Evolutionary conservation across 2,329 filamentous ascomycete genomes (phyloP), one percentile per base, ranked within the genome.

Genomic region (Cryphonectria parasitica): DNA sequence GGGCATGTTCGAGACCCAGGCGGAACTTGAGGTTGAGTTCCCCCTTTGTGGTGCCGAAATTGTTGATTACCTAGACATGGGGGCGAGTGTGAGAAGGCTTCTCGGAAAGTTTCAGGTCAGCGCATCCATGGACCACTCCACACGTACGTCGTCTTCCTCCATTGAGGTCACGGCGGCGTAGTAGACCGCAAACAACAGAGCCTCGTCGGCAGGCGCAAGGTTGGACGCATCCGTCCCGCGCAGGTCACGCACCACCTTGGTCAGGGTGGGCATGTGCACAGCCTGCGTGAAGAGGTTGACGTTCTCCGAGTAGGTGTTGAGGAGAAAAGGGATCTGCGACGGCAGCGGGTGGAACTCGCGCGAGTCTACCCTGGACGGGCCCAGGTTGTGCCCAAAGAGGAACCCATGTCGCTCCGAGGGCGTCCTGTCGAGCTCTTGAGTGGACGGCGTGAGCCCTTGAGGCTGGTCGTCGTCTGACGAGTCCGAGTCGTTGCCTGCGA

Each of bases 181-280:
- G 77, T 88, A 89, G 7, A 89, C 86, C 0, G 86, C 80, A 74
- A 89, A 88, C 76, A 88, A 77, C 60, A 89, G 75, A 1, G 87
- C 86, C 71, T 88, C 85, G 61, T 86, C 81, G 2, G 81, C 77
- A 1, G 83, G 81, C 0, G 81, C 79, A 31, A 68, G 66, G 41
- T 3, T 49, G 13, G 66, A 68, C 0, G 86, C 74, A 4, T 69
- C 69, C 71, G 76, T 69, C n/a, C 74, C 76, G 1, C 80, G 82
- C 25, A 78, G 73, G 36, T 79, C 77, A 2, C 81, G 80, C 8
- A 82, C 75, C 64, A 83, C 76, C 54, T 81, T 80, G 2, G 70
- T 76, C 1, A 85, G 74, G 1, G 80, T 83, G 0, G 85, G 83
- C 69, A 86, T 81, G 73, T 87, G 85, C 11, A 86, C 78, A 43